Base-by-base conservation (phyloP, 148 eudicot species). In the Limonium bicolor region DNA sequence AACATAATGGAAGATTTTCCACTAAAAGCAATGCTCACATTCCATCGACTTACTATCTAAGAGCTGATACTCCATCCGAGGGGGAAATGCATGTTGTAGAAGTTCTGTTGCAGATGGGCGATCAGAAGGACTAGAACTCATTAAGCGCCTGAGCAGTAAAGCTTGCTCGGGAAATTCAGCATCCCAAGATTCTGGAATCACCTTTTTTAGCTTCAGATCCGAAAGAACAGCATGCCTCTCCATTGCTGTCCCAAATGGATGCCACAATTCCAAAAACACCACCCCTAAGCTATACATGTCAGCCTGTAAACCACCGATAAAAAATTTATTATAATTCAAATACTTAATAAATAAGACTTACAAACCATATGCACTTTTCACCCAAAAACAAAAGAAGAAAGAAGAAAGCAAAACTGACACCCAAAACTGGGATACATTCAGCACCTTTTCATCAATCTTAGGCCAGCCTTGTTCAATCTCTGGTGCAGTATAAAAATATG, bases 391-490 rank as follows among this genome's bases (percentile, higher is more conserved):
- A 32, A 18, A 37, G 19, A 25, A 30, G 4, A 30, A 8, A 53
- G 21, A 27, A 12, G 2, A 9, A 7, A 11, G 10, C 7, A 29
- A 9, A 46, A 25, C 12, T 16, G 7, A 27, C 24, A 26, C 54
- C 34, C 25, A 41, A 36, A 41, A 27, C 50, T n/a, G n/a, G n/a
- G n/a, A n/a, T n/a, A n/a, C n/a, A n/a, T n/a, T n/a, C n/a, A n/a
- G n/a, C 26, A 88, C 97, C 86, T 84, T 84, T 61, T 90, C 99
- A 60, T 90, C 77, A 44, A 90, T 84, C 72, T 84, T 90, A 19
- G 95, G 85, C 99, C 95, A 84, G 28, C 93, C 85, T 65, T 84
- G 93, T 70, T 90, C 95, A 62, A 90, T 84, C 71, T 84, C 95
- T 34, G 99, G 99, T 35, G 99, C 95, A 55, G 95, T 90, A 40